Evolutionary conservation across 2,329 filamentous ascomycete genomes (phyloP).

Genomic region (Aspergillus clavatus): DNA sequence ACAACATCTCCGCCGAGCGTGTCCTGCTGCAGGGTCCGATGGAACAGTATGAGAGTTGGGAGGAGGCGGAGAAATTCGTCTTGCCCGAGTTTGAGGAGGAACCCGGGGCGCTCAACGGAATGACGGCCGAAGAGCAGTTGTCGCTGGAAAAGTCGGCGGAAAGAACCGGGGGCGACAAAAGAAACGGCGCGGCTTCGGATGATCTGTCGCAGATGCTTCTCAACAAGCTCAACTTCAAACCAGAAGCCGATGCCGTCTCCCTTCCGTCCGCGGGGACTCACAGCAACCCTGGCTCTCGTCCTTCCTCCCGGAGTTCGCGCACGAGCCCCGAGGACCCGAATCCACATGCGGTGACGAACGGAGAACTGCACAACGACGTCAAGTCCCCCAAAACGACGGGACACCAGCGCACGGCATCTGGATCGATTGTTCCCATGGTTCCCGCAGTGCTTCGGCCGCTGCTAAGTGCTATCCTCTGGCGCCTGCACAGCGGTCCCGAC

Average conservation of each 20-base stretch:
- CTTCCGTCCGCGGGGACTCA: slow-evolving; percentile 40
- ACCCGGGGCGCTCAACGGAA: slow-evolving; percentile 21
- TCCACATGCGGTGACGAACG: slow-evolving; percentile 23
- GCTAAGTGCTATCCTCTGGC: slow-evolving; percentile 44
- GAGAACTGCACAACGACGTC: slow-evolving; percentile 17
- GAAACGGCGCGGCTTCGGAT: slow-evolving; percentile 24
- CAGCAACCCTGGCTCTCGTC: slow-evolving; percentile 40
- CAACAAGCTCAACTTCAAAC: slow-evolving; percentile 46
- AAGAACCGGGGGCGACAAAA: slow-evolving; percentile 20
- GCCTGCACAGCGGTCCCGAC: slow-evolving; percentile 35
- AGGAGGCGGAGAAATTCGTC: slow-evolving; percentile 44
- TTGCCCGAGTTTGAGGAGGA: slow-evolving; percentile 43
- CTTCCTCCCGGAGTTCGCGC: slow-evolving; percentile 43
- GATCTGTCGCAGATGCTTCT: slow-evolving; percentile 46
- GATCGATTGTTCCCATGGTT: slow-evolving; percentile 34
- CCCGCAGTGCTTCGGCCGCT: slow-evolving; percentile 39
- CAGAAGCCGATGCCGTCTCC: slow-evolving; percentile 36
- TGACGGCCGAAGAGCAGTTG: slow-evolving; percentile 14
- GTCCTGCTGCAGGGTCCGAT: slow-evolving; percentile 47
- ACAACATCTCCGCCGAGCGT: slow-evolving; percentile 39
- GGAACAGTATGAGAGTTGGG: slow-evolving; percentile 46
- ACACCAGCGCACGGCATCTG: slow-evolving; percentile 31
- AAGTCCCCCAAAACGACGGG: slow-evolving; percentile 19
- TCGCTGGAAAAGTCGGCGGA: slow-evolving; percentile 16
- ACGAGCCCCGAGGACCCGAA: slow-evolving; percentile 42